These are phyloP conservation scores for Apostasia ramifera DNA, from an alignment of 106 monocot genomes.

Conservation along the genomic window DNA sequence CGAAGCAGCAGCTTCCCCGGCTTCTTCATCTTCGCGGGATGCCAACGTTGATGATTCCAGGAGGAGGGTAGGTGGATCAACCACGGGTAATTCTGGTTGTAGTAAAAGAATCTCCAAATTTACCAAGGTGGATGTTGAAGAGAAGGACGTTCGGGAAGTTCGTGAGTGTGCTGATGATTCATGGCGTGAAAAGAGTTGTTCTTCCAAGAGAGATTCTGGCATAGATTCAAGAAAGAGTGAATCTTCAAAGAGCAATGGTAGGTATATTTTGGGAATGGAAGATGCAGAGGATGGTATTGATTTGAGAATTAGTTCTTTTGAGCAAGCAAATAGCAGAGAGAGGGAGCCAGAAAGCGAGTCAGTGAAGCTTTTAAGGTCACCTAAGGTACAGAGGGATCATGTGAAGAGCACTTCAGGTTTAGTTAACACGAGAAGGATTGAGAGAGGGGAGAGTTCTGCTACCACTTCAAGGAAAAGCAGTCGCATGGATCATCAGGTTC, in stretches of 20 bases:
- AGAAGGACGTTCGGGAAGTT: conserved; percentile 12
- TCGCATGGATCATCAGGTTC: conserved; percentile 5
- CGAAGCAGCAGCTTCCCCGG: background rate
- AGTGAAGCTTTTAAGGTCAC: background rate
- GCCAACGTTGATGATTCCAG: background rate
- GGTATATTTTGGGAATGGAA: background rate
- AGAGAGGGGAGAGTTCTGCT: conserved; percentile 11
- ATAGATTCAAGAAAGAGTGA: conserved; percentile 6
- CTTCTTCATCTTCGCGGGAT: background rate
- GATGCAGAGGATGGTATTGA: conserved; percentile 1
- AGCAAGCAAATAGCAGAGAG: conserved; percentile 2
- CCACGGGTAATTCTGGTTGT: background rate
- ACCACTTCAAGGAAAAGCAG: conserved; percentile 2
- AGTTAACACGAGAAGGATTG: background rate
- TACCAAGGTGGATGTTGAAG: conserved; percentile 3
- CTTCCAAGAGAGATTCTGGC: background rate
- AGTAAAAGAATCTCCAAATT: background rate
- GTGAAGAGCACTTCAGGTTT: background rate
- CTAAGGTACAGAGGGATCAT: background rate
- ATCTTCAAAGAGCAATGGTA: background rate
- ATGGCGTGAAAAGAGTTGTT: background rate
- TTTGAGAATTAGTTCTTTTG: background rate
- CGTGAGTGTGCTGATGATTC: conserved; percentile 9
- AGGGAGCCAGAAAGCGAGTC: conserved; percentile 1
- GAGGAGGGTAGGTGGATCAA: conserved; percentile 1